Conservation (phyloP, 352 stramenopile species). For the Phytophthora melonis region DNA sequence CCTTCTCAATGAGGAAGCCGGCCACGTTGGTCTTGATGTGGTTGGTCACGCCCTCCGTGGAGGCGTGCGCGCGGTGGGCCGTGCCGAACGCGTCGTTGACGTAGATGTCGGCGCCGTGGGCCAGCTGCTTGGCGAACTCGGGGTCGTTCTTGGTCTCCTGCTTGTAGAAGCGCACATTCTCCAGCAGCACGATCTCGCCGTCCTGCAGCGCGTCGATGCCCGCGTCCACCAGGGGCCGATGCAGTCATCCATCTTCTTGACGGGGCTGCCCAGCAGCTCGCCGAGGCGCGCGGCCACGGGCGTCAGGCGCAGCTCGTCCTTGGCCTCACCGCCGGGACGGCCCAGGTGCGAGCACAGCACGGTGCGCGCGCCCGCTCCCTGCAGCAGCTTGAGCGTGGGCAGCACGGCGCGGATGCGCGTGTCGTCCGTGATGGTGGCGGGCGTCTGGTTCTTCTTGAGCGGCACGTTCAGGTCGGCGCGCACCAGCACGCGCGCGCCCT, state of each 20-base stretch:
- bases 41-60: slow-evolving; percentile 97
- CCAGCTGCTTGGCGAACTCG: slow-evolving; percentile 95
- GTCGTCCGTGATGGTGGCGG: slow-evolving; percentile 96
- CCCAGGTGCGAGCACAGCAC: slow-evolving; percentile 97
- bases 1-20: slow-evolving; percentile 98
- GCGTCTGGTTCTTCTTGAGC: slow-evolving; percentile 91
- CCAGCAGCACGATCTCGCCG: slow-evolving; percentile 94
- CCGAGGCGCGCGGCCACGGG: slow-evolving; percentile 94
- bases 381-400: slow-evolving; percentile 94
- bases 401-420: slow-evolving; percentile 96
- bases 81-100: slow-evolving; percentile 99
- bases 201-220: slow-evolving; percentile 87
- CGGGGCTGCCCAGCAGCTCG: slow-evolving; percentile 92
- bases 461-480: slow-evolving; percentile 99
- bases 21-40: slow-evolving; percentile 94
- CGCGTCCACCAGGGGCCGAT: slow-evolving; percentile 91
- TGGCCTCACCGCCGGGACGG: slow-evolving; percentile 94
- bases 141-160: slow-evolving; percentile 97
- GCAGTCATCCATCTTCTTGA: slow-evolving; percentile 96
- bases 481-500: slow-evolving; percentile 97
- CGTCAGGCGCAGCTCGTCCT: slow-evolving; percentile 84
- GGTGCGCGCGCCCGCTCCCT: slow-evolving; percentile 95
- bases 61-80: slow-evolving; percentile 97
- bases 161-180: slow-evolving; percentile 98
- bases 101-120: slow-evolving; percentile 94